Evolutionary conservation across 805 yeast genomes (phyloP).

Genomic region (Saturnispora zaruensis): DNA sequence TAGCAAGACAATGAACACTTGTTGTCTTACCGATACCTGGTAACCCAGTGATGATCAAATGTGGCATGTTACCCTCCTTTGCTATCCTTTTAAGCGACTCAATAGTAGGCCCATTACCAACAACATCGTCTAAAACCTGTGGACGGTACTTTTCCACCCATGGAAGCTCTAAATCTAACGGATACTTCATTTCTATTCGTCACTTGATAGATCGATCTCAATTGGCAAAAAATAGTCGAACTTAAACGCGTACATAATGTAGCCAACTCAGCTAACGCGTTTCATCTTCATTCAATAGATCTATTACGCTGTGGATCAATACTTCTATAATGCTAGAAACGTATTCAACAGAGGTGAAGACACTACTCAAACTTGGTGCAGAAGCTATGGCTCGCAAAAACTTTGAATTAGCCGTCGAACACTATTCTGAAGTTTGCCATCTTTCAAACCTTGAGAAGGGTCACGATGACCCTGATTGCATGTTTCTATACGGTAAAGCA

Average conservation of each 20-base stretch:
- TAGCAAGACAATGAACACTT: conserved; percentile 81
- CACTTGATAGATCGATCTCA: neutral
- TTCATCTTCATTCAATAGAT: conserved; percentile 11
- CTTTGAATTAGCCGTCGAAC: conserved; percentile 59
- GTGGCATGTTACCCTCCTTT: conserved; percentile 93
- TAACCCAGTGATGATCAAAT: conserved; percentile 86
- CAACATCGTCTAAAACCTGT: conserved; percentile 65
- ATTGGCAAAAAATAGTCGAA: neutral
- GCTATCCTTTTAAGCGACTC: conserved; percentile 79
- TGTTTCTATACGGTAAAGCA: conserved; percentile 72
- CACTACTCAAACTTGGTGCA: conserved; percentile 52
- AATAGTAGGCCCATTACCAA: conserved; percentile 87
- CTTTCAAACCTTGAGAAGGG: conserved; percentile 39
- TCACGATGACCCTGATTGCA: conserved; percentile 65
- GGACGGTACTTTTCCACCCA: conserved; percentile 97
- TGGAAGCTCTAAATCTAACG: conserved; percentile 28
- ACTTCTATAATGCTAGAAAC: neutral
- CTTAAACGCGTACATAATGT: neutral
- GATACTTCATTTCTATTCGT: conserved; percentile 15
- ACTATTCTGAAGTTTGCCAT: conserved; percentile 69
- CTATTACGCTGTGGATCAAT: neutral
- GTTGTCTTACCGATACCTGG: conserved; percentile 99
- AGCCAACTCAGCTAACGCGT: conserved; percentile 1
- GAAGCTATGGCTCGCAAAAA: conserved; percentile 54
- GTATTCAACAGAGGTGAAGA: conserved; percentile 35